Evolutionary conservation across 129 eudicot genomes (phyloP), one percentile per base, ranked within the genome.

Genomic region (Ambrosia artemisiifolia): DNA sequence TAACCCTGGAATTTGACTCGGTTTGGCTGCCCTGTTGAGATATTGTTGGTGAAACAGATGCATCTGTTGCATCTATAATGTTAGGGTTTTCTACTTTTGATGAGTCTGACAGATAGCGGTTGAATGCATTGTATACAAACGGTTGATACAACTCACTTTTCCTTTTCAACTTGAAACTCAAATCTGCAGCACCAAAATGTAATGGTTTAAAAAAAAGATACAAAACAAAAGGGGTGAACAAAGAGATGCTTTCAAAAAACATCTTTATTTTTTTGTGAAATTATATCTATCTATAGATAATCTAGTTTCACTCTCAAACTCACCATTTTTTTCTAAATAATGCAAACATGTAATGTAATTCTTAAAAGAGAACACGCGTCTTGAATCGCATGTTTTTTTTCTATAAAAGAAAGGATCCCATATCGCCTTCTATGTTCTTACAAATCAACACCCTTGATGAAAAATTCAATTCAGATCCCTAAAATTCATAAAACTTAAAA

Each of bases 51-150:
- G 64, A 54, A 44, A 70, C 63, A 71, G 85, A 78, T 40, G 76
- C 49, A 61, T 74, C 85, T 54, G 75, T 89, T 67, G 72, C 72
- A 69, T 78, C 86, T 70, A 70, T 76, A 19, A 65, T 38, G 50
- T 43, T 73, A 28, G 78, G 67, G n/a, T 69, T 11, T 50, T 78
- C 80, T 8, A 64, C 79, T 59, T 83, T 77, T 48, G 83, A 78
- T 76, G 84, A 81, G 75, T 84, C 78, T 51, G 88, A 88, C 36
- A 76, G 89, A 81, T 80, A 85, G 65, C 89, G 90, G n/a, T 50
- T 72, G 36, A 85, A 53, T 44, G 84, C 48, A 49, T 67, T 76
- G 67, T 73, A 77, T 11, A 84, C 80, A 63, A 50, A 61, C 44
- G 64, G 71, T 28, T 68, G 78, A 72, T 71, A 85, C 20, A 76